Evolutionary conservation across 805 yeast species (phyloP), one percentile per base, ranked within the genome.

Genomic region (Spathaspora gorwiae): DNA sequence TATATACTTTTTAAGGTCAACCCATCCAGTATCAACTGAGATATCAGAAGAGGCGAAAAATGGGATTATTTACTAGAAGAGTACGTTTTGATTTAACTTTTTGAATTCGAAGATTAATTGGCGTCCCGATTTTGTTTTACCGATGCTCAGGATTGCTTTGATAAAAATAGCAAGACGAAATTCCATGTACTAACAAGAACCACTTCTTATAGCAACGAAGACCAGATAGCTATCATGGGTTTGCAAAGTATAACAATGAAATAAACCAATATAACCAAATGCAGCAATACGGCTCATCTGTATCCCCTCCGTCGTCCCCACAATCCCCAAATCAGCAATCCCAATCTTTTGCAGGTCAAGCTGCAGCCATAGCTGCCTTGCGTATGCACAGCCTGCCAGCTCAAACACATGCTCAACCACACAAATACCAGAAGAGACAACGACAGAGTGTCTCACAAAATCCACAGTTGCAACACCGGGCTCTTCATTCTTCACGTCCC

Each of bases 311-410:
- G 5, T 29, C 32, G 3, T 29, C 32, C 9, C 32, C 32, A 9
- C 12, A 9, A 29, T 29, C 32, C 9, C 11, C 38, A 9, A 10
- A 11, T 7, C 27, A 42, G 2, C 48, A 45, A 35, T 37, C 45
- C 5, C 24, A 37, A 26, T 32, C 45, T 1, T 33, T 60, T 24
- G 75, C 75, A 24, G 73, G 73, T 14, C 64, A 56, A 47, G 75
- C 75, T 6, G 76, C 75, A 0, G 48, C 59, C 40, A 73, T 73
- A 1, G 74, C 73, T 1, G 75, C 75, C 1, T 52, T 70, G 13
- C 59, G 67, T 44, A 54, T 60, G 47, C 74, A 68, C 51, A 9
- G 41, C 42, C 19, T 32, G 43, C 35, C 46, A 2, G 40, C 43
- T 13, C 35, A 43, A 36, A 39, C 12, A 37, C 46, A 44, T 14